phyloP scores from a whole-genome alignment of 2,329 filamentous ascomycete genomes.

The Nectriaceae sp. region DNA sequence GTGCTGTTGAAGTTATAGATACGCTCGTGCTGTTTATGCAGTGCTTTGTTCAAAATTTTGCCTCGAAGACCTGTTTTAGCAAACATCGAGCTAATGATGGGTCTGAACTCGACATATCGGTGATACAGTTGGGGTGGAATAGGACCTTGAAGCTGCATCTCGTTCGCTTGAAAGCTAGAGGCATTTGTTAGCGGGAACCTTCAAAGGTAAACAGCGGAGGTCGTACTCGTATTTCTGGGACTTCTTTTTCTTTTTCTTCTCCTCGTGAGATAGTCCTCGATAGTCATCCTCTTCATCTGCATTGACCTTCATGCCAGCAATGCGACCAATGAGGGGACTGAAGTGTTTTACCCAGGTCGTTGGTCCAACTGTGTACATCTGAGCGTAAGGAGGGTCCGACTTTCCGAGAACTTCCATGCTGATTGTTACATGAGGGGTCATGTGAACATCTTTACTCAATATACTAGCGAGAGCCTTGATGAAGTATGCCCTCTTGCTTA shows the following conservation, averaged over 20 bases:
- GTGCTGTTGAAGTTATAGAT: constrained; percentile 85
- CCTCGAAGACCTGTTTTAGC: constrained; percentile 75
- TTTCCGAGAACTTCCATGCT: constrained; percentile 78
- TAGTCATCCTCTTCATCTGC: constrained; percentile 54
- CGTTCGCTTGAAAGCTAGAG: constrained; percentile 83
- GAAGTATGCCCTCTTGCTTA: constrained; percentile 83
- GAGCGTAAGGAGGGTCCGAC: constrained; percentile 69
- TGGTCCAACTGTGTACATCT: constrained; percentile 78
- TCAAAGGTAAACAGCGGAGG: background rate
- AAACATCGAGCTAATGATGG: constrained; percentile 89
- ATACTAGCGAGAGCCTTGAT: constrained; percentile 68
- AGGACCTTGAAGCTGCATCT: constrained; percentile 84
- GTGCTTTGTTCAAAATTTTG: constrained; percentile 76
- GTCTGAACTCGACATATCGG: constrained; percentile 89
- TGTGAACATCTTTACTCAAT: constrained; percentile 61
- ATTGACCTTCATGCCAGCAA: constrained; percentile 72
- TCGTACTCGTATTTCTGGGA: constrained; percentile 76
- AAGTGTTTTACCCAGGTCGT: constrained; percentile 79
- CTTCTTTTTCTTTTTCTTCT: constrained; percentile 48
- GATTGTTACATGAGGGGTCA: constrained; percentile 70
- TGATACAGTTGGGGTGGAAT: constrained; percentile 82
- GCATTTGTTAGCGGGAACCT: constrained; percentile 12
- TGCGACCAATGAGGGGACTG: constrained; percentile 82
- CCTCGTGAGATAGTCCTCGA: constrained; percentile 18
- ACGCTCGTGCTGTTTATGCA: constrained; percentile 86